These are phyloP conservation scores for Flaveria ramosissima DNA, from an alignment of 129 eudicot species.

Conservation along the genomic window DNA sequence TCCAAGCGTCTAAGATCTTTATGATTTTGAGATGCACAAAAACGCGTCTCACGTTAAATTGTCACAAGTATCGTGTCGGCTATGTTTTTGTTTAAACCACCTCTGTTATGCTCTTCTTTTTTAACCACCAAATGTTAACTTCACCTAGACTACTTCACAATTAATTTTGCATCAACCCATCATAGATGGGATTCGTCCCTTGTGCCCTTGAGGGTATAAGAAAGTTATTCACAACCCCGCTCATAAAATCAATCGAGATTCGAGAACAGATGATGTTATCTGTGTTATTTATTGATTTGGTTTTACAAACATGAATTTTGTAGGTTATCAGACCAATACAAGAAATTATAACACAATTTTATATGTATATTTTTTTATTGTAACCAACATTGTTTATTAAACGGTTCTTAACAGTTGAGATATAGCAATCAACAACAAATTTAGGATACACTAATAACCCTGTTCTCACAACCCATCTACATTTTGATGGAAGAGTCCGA, in stretches of 20 bases:
- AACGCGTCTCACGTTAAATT: not conserved
- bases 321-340: too few relatives aligned
- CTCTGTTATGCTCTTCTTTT: too few relatives aligned
- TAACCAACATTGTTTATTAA: not conserved
- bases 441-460: not conserved
- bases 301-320: not conserved
- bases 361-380: not conserved
- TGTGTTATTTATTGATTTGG: not conserved
- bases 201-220: too few relatives aligned
- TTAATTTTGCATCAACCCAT: too few relatives aligned
- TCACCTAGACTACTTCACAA: too few relatives aligned
- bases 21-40: not conserved
- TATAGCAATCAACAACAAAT: slow-evolving; percentile 19
- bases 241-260: not conserved
- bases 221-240: too few relatives aligned
- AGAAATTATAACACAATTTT: too few relatives aligned
- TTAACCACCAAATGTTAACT: too few relatives aligned
- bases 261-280: not conserved
- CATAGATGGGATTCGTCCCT: too few relatives aligned
- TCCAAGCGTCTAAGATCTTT: not conserved
- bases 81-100: not conserved
- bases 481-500: not conserved
- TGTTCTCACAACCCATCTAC: slow-evolving; percentile 27
- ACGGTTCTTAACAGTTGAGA: not conserved
- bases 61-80: not conserved